phyloP scores from a whole-genome alignment of 2,329 filamentous ascomycete species.

The Hymenoscyphus albidus region DNA sequence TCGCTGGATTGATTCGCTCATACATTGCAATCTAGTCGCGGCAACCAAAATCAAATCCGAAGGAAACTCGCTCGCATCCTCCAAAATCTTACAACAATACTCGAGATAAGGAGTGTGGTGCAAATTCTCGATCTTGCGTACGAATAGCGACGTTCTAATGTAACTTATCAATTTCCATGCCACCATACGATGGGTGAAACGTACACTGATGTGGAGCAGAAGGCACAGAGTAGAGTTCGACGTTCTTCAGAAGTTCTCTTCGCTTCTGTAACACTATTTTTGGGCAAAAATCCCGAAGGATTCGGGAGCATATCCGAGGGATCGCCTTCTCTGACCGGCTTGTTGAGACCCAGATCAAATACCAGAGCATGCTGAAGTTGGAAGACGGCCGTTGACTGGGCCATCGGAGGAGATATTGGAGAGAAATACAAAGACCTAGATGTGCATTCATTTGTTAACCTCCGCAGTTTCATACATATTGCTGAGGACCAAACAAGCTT shows the following conservation, averaged over 20 bases:
- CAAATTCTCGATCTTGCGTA: constrained; percentile 22
- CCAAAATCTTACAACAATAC: constrained; percentile 19
- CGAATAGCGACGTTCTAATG: constrained; percentile 14
- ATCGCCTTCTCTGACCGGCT: constrained; percentile 18
- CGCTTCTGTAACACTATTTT: constrained; percentile 14
- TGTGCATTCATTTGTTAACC: background rate
- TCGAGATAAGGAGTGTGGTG: constrained; percentile 23
- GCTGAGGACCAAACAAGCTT: background rate
- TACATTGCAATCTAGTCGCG: constrained; percentile 19
- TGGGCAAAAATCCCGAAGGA: background rate
- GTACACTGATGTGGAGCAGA: constrained; percentile 22
- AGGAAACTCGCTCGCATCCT: constrained; percentile 16
- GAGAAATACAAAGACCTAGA: constrained; percentile 22
- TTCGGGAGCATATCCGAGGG: constrained; percentile 14
- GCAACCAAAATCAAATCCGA: constrained; percentile 23
- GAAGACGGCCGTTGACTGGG: constrained; percentile 19
- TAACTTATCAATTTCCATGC: background rate
- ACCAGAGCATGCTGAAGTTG: constrained; percentile 22
- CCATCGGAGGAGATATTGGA: constrained; percentile 17
- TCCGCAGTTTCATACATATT: background rate
- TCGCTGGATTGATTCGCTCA: constrained; percentile 17
- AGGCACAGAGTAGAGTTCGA: constrained; percentile 21
- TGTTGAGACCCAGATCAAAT: constrained; percentile 25
- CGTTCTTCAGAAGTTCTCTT: constrained; percentile 24
- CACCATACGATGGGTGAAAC: background rate